Evolutionary conservation across 1,284 basidiomycete species (phyloP), one percentile per base, ranked within the genome.

Genomic region (Cystobasidium pallidum): DNA sequence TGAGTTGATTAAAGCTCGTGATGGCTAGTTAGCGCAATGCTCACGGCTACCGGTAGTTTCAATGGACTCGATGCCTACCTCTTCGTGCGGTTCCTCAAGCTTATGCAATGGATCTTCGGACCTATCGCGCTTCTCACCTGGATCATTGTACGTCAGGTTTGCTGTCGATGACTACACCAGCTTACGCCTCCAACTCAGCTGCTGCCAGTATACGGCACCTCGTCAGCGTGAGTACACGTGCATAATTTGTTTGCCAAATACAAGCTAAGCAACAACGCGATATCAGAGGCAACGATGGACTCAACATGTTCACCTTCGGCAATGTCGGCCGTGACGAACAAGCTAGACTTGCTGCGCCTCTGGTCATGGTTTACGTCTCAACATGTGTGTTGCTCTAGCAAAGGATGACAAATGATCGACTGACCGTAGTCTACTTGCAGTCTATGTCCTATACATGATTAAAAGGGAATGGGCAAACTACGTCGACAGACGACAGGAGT

Each of bases 41-140:
- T 8, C 17, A 15, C 32, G 13, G 17, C 2, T 45, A 4, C 21
- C 19, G 30, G 7, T 17, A 88, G 39, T 26, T 49, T 88, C 73
- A 95, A 96, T 75, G 94, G 95, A 36, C 86, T 92, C 73, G 95
- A 99, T 79, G 91, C 94, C 34, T 99, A 95, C 83, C 89, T 96
- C 80, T 97, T 92, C 78, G 87, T 96, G 59, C 89, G 92, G 66
- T 98, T 91, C 81, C 84, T 94, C 43, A 88, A 89, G 71, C 87
- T 84, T 78, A 89, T 92, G 86, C 80, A 89, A 66, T 86, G 88
- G 77, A 84, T 94, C 65, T 86, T 96, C 77, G 79, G 91, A 1
- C 92, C 93, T 24, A 90, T 95, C 79, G 90, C 88, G 90, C 57
- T 82, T 65, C 76, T 84, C 59, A 82, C 83, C n/a, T 80, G 78